These are phyloP conservation scores for Xylariaceae sp. DNA, from an alignment of 2,329 filamentous ascomycete species.

Conservation along the genomic window DNA sequence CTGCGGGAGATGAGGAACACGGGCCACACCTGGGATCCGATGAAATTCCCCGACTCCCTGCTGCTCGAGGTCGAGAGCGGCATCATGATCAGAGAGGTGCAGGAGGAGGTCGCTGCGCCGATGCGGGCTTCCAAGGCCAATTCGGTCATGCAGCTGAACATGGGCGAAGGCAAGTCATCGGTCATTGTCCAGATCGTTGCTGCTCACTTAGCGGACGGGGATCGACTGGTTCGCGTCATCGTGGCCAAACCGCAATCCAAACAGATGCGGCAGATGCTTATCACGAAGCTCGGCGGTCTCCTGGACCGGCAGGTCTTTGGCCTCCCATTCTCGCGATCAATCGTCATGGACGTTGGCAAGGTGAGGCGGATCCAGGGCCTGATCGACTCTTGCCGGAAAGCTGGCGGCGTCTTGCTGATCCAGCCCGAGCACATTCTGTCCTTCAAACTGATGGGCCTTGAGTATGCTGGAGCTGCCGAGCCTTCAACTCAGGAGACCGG, in stretches of 20 bases:
- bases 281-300: conserved; percentile 47
- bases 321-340: conserved; percentile 50
- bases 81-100: conserved; percentile 52
- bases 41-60: conserved; percentile 49
- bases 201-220: conserved; percentile 41
- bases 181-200: conserved; percentile 61
- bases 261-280: conserved; percentile 53
- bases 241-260: conserved; percentile 53
- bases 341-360: conserved; percentile 24
- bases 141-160: conserved; percentile 58
- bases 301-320: conserved; percentile 45
- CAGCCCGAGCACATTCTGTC: conserved; percentile 60
- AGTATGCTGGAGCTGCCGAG: conserved; percentile 25
- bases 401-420: conserved; percentile 48
- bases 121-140: conserved; percentile 45
- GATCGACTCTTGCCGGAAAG: conserved; percentile 27
- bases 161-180: conserved; percentile 65
- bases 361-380: conserved; percentile 28
- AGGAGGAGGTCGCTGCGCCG: conserved; percentile 47
- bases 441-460: conserved; percentile 53
- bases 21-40: conserved; percentile 52
- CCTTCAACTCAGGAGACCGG: not conserved
- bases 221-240: conserved; percentile 47
- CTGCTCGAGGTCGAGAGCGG: conserved; percentile 58
- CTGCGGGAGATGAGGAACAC: conserved; percentile 36